Base-by-base conservation (phyloP, 257 asterid genomes). In the Rubia yunnanensis region DNA sequence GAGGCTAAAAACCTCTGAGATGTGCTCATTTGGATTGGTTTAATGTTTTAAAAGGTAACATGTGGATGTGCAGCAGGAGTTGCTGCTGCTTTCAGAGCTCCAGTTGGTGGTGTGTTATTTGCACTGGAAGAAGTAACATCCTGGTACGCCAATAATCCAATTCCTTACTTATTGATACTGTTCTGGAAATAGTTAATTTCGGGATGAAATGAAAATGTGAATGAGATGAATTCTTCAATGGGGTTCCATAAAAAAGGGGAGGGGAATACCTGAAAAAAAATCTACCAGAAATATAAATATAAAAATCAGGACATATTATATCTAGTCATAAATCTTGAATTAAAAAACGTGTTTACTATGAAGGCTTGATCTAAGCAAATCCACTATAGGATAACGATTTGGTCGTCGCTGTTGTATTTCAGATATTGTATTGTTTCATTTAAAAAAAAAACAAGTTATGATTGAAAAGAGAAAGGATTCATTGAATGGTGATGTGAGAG, bases 11-110 rank as follows among this genome's bases (percentile, higher is more conserved):
- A 72, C 78, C 78, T 77, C 84, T 64, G 62, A 55, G 64, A 65
- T 60, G 71, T 73, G 73, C 85, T 83, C 73, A 79, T 82, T 67
- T 72, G 65, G 68, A 70, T 74, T 81, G 76, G 68, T 78, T 78
- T 81, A 78, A 75, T 81, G 81, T 72, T 83, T 82, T 73, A 83
- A 80, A 79, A 94, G 99, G 99, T 94, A 73, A 94, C 99, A 62
- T 94, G 99, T 84, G 99, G 99, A 84, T 94, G 97, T 86, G 99
- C 99, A 81, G 99, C 97, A 66, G 97, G 99, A 70, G 97, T 94
- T 65, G 96, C 99, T 82, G 99, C 99, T 78, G 99, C 99, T 64
- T 94, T 94, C 76, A 86, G 99, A 85, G 96, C 99, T 78, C 99
- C 99, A 35, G 99, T 94, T 71, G 99, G 99, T 62, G 99, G 99